Evolutionary conservation across 257 asterid genomes (phyloP), one percentile per base, ranked within the genome.

Genomic region (Ophiorrhiza pumila): DNA sequence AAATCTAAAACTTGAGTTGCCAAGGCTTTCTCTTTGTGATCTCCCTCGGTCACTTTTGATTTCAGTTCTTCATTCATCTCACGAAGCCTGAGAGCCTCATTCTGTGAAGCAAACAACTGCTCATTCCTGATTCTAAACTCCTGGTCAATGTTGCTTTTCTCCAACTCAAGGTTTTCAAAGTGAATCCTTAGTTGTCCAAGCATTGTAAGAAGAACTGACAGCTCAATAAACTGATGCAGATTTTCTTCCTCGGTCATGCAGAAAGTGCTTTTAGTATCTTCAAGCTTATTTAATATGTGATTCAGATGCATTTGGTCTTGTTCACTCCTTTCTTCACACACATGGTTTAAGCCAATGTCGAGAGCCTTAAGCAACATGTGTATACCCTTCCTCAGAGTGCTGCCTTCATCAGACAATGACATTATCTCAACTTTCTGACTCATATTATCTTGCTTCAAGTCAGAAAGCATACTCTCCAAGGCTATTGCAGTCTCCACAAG

Each of bases 231-330:
- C 67, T 47, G 74, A 71, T 55, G 84, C 76, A 84, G 84, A 77
- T 86, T 89, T 84, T 86, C 95, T 72, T 87, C 90, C 74, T 87
- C 92, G 12, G 83, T 77, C 75, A 81, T 76, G 70, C 37, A 59
- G 69, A 86, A 82, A 50, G 85, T 75, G 31, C 58, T 62, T 76
- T 85, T 86, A 82, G 81, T 62, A 59, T 61, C 81, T 62, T 86
- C 88, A 74, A 93, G 74, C 80, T 82, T 84, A 68, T 60, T 66
- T 34, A 80, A 77, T 72, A 86, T 67, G 78, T 69, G 84, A 75
- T 73, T 74, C 70, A 83, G 60, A 77, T 74, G 71, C 43, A 79
- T 35, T 69, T 77, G 85, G 77, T 89, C 95, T 61, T 81, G 80
- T 42, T 77, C 87, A 74, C 66, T 74, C 71, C 67, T 69, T 58